These are phyloP conservation scores for Apiospora malaysiana DNA, from an alignment of 2,329 filamentous ascomycete species.

Conservation along the genomic window DNA sequence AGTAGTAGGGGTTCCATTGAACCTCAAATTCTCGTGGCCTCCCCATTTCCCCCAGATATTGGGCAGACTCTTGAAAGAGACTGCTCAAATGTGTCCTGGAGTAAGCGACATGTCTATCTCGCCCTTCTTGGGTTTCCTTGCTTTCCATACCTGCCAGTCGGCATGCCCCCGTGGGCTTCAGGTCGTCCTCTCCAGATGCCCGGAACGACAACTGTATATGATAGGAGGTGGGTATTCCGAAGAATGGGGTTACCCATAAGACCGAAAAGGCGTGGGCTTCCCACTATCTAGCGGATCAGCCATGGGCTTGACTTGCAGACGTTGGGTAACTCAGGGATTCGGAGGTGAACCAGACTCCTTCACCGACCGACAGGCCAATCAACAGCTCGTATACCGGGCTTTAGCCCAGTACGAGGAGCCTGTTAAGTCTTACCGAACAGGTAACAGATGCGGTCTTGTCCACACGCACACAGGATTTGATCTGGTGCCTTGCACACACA, in stretches of 20 bases:
- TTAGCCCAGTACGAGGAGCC: background rate
- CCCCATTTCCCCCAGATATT: background rate
- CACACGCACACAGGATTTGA: background rate
- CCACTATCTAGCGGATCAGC: background rate
- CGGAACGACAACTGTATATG: background rate
- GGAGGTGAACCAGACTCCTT: slow-evolving; percentile 4
- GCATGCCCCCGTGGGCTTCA: background rate
- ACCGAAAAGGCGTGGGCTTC: background rate
- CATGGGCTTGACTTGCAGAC: background rate
- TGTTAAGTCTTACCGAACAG: background rate
- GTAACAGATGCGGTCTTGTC: background rate
- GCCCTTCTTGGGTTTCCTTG: background rate
- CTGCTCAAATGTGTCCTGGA: background rate
- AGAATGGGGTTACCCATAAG: background rate
- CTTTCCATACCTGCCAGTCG: background rate
- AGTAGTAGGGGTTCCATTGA: background rate
- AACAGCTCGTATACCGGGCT: background rate
- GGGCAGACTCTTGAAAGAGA: background rate
- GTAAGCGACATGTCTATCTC: background rate
- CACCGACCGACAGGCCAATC: background rate
- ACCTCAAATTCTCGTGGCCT: background rate
- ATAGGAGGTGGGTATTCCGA: background rate
- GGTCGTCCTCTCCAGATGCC: background rate
- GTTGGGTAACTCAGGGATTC: background rate
- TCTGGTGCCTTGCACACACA: slow-evolving; percentile 6